Base-by-base conservation (phyloP, 768 basidiomycete species). In the Suillus alpinus region DNA sequence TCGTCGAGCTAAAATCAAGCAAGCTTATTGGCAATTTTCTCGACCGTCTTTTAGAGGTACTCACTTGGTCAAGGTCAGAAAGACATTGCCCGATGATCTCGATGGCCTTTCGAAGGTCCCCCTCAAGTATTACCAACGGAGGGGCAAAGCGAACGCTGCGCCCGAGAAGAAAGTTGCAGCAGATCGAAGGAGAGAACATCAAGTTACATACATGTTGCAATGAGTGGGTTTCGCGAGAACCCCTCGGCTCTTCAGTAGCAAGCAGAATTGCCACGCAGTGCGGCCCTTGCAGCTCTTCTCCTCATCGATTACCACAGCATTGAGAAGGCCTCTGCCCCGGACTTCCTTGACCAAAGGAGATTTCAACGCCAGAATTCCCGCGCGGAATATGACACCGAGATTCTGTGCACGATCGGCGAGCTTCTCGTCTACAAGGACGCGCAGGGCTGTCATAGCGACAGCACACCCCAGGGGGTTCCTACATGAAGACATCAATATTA, bases 151-250 rank as follows among this genome's bases (percentile, higher is more conserved):
- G 94, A 66, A 99, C 91, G 57, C 95, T 98, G 67, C 3, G 64
- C 44, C 18, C 29, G 52, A 7, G 44, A 57, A 62, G 50, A 9
- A 7, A 61, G 31, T 36, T 59, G 40, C 52, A 55, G 8, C 50
- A 37, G 34, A 34, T 49, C 26, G 6, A 40, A 34, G 39, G 14
- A 8, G 32, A 50, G 40, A 23, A 57, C 8, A 12, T 14, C 7
- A 34, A 43, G 43, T 18, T 44, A 80, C 93, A 67, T 67, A 95
- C 94, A 92, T 94, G 75, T 96, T 96, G 31, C 88, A 84, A 69
- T 97, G 95, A 0, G 96, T 98, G 13, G 97, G 95, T 81, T 99
- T 98, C 32, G 95, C 96, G 64, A 99, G 78, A 59, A 98, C 84
- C 4, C 95, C 94, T 50, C 92, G 84, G 66, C 87, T 88, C 87